These are phyloP conservation scores for Plectosphaerella sp. DNA, from an alignment of 2,329 filamentous ascomycete species.

Conservation along the genomic window DNA sequence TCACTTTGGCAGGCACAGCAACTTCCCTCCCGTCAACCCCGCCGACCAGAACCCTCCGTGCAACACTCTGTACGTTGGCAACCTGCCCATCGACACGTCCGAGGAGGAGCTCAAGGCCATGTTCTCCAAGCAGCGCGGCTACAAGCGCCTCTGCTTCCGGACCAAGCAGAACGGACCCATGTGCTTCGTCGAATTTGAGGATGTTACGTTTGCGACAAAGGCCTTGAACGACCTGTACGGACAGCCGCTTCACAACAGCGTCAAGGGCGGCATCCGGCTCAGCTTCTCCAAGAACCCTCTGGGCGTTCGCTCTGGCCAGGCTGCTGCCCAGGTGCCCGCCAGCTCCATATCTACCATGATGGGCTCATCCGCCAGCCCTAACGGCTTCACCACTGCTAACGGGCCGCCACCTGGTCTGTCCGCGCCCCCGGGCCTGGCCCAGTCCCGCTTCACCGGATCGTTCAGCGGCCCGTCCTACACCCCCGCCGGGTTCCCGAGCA, in stretches of 20 bases:
- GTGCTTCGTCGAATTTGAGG: conserved; percentile 99
- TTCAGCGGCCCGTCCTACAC: conserved; percentile 8
- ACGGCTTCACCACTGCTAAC: conserved; percentile 62
- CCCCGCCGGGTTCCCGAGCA: conserved; percentile 11
- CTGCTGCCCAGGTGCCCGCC: conserved; percentile 33
- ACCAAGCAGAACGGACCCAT: conserved; percentile 95
- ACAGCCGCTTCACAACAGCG: conserved; percentile 79
- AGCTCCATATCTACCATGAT: conserved; percentile 57
- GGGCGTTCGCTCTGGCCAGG: conserved; percentile 78
- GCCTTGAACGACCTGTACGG: conserved; percentile 88
- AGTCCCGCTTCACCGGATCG: conserved; percentile 17
- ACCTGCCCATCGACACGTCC: conserved; percentile 84
- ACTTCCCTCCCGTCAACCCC: conserved; percentile 73
- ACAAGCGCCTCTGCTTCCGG: conserved; percentile 91
- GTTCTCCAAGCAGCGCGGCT: conserved; percentile 90
- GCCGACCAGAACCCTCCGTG: conserved; percentile 96
- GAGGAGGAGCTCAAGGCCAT: conserved; percentile 94
- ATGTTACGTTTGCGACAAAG: conserved; percentile 87
- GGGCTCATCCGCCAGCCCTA: conserved; percentile 34
- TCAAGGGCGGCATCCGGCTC: conserved; percentile 89
- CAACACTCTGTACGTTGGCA: conserved; percentile 98
- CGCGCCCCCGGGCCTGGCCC: conserved; percentile 66
- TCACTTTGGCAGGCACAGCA: conserved; percentile 28
- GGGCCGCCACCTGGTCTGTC: conserved; percentile 79
- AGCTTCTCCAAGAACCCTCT: conserved; percentile 98